phyloP scores from a whole-genome alignment of 129 eudicot species.

The Helichrysum umbraculigerum region DNA sequence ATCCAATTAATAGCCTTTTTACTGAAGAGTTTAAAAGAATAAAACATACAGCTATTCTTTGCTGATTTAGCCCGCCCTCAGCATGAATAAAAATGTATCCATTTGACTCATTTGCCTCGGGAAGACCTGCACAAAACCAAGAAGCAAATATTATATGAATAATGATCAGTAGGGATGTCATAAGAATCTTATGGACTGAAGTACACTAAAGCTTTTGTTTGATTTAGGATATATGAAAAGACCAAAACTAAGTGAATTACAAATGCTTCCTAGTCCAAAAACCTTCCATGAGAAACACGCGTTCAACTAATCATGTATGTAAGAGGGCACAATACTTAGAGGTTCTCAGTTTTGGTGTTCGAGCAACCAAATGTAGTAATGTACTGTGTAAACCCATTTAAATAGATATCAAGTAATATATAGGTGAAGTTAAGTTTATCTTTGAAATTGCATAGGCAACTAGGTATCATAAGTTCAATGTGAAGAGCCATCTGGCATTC shows the following conservation, averaged over 20 bases:
- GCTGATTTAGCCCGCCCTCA: constrained; percentile 99
- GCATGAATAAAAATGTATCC: constrained; percentile 98
- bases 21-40: constrained; percentile 23
- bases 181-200: neutral
- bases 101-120: constrained; percentile 77
- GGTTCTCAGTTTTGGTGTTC: neutral
- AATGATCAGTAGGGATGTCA: constrained; percentile 6
- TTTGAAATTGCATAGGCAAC: constrained; percentile 1
- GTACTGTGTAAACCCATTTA: neutral
- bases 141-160: constrained; percentile 4
- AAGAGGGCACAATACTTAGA: neutral
- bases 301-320: constrained; percentile 9
- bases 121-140: constrained; percentile 68
- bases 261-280: constrained; percentile 9
- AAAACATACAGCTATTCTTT: constrained; percentile 91
- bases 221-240: constrained; percentile 6
- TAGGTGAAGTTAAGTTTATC: neutral
- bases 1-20: constrained; percentile 8
- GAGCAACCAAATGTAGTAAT: constrained; percentile 1
- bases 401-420: neutral
- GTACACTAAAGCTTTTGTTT: constrained; percentile 2
- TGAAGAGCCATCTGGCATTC: constrained; percentile 1
- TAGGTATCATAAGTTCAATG: neutral
- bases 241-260: neutral
- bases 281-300: neutral